Percentiles rank a stretch among this genome's conserved stretches.
Evolutionary conservation across 768 basidiomycete genomes (phyloP).

Genomic region (Macrolepiota dolichaula): DNA sequence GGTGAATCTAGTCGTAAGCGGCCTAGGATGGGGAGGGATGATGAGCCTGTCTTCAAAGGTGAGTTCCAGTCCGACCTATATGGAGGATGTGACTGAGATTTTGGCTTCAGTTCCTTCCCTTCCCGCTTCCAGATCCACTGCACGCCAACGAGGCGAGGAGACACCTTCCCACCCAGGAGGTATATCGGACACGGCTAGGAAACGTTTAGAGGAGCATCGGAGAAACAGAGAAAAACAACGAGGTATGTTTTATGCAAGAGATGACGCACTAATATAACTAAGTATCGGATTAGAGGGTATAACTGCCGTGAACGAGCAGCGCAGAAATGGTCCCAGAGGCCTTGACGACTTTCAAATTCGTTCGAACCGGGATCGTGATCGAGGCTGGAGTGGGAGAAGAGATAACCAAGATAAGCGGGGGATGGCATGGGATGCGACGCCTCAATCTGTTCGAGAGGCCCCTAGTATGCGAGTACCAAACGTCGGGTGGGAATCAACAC

Average conservation of each 20-base stretch:
- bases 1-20: conserved; percentile 55
- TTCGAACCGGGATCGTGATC: conserved; percentile 69
- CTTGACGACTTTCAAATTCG: conserved; percentile 92
- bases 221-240: conserved; percentile 64
- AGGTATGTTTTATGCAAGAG: conserved; percentile 35
- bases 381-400: conserved; percentile 45
- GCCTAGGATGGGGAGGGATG: conserved; percentile 54
- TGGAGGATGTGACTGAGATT: conserved; percentile 10
- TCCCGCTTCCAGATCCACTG: conserved; percentile 56
- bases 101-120: conserved; percentile 72
- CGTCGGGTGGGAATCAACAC: conserved; percentile 93
- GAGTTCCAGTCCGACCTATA: not conserved
- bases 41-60: conserved; percentile 89
- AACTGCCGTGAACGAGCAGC: conserved; percentile 50
- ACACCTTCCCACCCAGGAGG: conserved; percentile 94
- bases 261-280: not conserved
- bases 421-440: conserved; percentile 56
- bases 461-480: conserved; percentile 90
- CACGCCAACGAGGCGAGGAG: conserved; percentile 78
- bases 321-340: conserved; percentile 65
- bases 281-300: conserved; percentile 60
- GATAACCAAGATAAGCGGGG: conserved; percentile 26
- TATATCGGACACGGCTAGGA: conserved; percentile 70
- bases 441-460: conserved; percentile 62
- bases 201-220: conserved; percentile 74